Evolutionary conservation across 139 green algal species (phyloP), one percentile per base, ranked within the genome.

Genomic region (Edaphochlamys debaryana): DNA sequence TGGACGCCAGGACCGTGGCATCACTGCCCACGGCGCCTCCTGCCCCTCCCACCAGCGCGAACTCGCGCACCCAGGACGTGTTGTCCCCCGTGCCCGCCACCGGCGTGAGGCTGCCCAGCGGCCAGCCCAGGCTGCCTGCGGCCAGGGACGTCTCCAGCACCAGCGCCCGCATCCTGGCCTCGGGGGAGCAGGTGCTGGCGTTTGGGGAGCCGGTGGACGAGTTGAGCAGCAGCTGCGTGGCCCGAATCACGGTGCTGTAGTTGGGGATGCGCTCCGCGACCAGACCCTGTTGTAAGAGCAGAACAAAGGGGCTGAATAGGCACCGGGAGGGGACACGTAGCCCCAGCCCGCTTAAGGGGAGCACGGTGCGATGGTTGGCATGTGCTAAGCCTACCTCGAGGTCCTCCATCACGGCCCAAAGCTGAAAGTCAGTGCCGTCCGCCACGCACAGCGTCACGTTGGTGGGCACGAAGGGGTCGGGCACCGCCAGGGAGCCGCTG

Each of bases 331-430:
- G n/a, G n/a, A n/a, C n/a, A n/a, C n/a, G n/a, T n/a, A n/a, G n/a
- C n/a, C n/a, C n/a, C n/a, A n/a, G n/a, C n/a, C n/a, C n/a, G n/a
- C n/a, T n/a, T n/a, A n/a, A n/a, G n/a, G n/a, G n/a, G n/a, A n/a
- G n/a, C n/a, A n/a, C n/a, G n/a, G n/a, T n/a, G n/a, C n/a, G n/a
- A n/a, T n/a, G n/a, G n/a, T n/a, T n/a, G n/a, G n/a, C n/a, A n/a
- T n/a, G n/a, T n/a, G n/a, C n/a, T n/a, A n/a, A n/a, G n/a, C n/a
- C n/a, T n/a, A n/a, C n/a, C 78, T 92, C 88, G 6, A 38, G 48
- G 73, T 92, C 84, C 58, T 90, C 78, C n/a, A 68, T 56, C 9
- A 92, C 67, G 45, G 79, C 88, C 81, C 87, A 92, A 34, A 92
- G 50, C 52, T 80, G 29, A 27, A 90, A 37, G 20, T 56, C n/a